Conservation (phyloP, 768 basidiomycete genomes). For the Asterophora parasitica region DNA sequence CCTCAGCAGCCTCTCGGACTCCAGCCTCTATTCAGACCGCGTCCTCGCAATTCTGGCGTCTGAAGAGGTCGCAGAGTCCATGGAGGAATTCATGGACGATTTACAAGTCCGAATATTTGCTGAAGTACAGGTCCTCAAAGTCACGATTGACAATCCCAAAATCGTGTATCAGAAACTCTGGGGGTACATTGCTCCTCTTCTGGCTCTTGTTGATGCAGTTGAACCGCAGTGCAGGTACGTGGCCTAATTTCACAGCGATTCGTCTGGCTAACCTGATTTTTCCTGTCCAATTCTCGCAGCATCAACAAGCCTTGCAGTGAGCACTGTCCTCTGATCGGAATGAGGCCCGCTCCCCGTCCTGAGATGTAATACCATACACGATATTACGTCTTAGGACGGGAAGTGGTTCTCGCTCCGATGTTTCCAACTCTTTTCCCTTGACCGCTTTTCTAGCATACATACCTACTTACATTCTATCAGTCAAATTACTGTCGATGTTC, state of each 20-base stretch:
- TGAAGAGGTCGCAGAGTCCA: neutral
- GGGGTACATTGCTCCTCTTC: neutral
- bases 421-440: no score
- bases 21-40: no score
- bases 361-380: neutral
- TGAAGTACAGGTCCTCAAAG: no score
- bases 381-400: neutral
- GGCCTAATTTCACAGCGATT: neutral
- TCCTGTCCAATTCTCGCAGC: no score
- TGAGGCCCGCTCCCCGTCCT: neutral
- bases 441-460: no score
- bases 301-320: neutral
- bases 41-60: no score
- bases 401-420: neutral
- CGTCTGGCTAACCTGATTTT: neutral
- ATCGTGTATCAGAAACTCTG: neutral
- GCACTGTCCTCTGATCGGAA: neutral
- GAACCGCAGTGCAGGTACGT: neutral
- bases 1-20: no score
- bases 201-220: constrained; percentile 3
- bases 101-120: no score
- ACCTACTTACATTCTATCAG: no score
- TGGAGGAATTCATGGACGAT: no score
- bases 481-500: no score
- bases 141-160: neutral